Conservation (phyloP, 352 stramenopile species). For the Globisporangium heterothallicum region DNA sequence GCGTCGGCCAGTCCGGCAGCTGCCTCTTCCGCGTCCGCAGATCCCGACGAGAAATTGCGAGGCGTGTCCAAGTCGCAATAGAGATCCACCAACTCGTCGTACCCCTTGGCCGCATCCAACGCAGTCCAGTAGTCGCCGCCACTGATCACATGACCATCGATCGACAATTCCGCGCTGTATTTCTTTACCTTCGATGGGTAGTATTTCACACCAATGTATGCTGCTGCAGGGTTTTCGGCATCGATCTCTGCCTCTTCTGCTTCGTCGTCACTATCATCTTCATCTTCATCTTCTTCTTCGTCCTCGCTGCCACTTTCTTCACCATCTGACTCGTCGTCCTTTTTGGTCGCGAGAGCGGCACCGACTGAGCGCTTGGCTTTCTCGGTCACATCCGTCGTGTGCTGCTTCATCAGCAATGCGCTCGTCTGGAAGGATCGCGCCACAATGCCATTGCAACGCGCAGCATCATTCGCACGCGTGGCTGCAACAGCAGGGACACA, state of each 20-base stretch:
- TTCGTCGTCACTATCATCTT: constrained; percentile 17
- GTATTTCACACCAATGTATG: constrained; percentile 71
- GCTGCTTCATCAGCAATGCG: constrained; percentile 14
- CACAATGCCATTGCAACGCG: not conserved
- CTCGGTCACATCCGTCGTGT: constrained; percentile 18
- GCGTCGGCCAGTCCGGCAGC: constrained; percentile 15
- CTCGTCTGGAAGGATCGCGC: constrained; percentile 15
- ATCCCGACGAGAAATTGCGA: constrained; percentile 58
- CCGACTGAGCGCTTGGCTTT: constrained; percentile 12
- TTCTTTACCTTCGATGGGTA: constrained; percentile 75
- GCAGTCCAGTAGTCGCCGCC: constrained; percentile 82
- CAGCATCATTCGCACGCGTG: not conserved
- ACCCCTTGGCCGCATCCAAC: constrained; percentile 71
- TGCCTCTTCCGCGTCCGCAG: constrained; percentile 19
- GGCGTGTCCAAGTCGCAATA: constrained; percentile 74
- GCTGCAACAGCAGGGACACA: not conserved
- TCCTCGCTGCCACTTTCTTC: constrained; percentile 16
- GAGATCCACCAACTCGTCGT: constrained; percentile 77
- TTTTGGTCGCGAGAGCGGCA: constrained; percentile 2
- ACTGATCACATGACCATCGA: constrained; percentile 65
- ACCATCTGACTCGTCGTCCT: constrained; percentile 7
- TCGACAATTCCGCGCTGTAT: constrained; percentile 67
- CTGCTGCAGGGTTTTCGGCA: constrained; percentile 19
- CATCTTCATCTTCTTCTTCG: constrained; percentile 17
- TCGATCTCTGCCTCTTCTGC: constrained; percentile 30